Percentiles rank a stretch among this genome's conserved stretches.
These are phyloP conservation scores for Nakazawaea ambrosiae DNA, from an alignment of 805 yeast genomes.

Conservation along the genomic window DNA sequence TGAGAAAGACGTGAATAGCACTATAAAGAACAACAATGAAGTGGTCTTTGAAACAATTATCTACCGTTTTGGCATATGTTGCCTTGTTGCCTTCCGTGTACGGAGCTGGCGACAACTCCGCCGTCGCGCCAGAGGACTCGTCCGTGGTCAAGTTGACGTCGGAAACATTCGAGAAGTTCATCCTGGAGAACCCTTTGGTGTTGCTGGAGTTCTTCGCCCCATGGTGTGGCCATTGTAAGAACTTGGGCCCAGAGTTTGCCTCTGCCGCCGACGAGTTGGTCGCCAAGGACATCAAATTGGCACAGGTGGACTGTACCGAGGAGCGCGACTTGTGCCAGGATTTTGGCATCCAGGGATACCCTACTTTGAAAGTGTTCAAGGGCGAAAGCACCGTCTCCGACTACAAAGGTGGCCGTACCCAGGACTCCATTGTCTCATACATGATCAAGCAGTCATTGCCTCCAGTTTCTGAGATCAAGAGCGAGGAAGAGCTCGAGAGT, in stretches of 20 bases:
- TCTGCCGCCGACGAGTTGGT: slow-evolving; percentile 63
- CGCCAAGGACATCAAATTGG: slow-evolving; percentile 60
- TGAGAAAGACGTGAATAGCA: no score
- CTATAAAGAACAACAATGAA: no score
- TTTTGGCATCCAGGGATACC: slow-evolving; percentile 73
- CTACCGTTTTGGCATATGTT: slow-evolving; percentile 8
- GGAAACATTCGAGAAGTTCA: slow-evolving; percentile 56
- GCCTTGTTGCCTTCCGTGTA: slow-evolving; percentile 14
- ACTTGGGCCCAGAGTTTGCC: slow-evolving; percentile 72
- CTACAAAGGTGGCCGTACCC: slow-evolving; percentile 80
- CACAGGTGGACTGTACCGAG: slow-evolving; percentile 82
- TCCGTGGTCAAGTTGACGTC: slow-evolving; percentile 78
- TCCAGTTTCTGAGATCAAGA: slow-evolving; percentile 47
- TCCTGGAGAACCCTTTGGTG: slow-evolving; percentile 69
- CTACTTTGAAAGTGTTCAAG: slow-evolving; percentile 74
- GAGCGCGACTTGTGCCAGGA: slow-evolving; percentile 64
- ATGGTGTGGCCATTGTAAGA: slow-evolving; percentile 98
- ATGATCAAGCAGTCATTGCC: slow-evolving; percentile 83
- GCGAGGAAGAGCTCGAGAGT: slow-evolving; percentile 42
- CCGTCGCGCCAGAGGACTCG: slow-evolving; percentile 73
- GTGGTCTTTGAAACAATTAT: slow-evolving; percentile 7
- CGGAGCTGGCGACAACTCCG: slow-evolving; percentile 39
- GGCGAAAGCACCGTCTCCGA: slow-evolving; percentile 44
- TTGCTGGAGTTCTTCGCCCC: slow-evolving; percentile 89
- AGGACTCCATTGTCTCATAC: slow-evolving; percentile 68